Evolutionary conservation across 257 asterid species (phyloP).

Genomic region (Cynanchum wilfordii): DNA sequence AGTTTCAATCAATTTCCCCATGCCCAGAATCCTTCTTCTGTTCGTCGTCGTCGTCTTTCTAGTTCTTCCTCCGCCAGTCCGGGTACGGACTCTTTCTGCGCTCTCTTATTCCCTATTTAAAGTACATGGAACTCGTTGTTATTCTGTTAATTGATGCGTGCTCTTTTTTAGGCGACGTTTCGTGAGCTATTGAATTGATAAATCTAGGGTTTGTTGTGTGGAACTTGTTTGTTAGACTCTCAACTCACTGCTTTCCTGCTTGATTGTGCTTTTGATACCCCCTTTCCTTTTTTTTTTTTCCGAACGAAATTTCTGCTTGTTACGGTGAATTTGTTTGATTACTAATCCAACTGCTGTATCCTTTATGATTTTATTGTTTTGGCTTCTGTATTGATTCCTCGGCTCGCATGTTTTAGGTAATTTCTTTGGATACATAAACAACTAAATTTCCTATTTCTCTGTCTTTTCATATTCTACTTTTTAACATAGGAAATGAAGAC

Average conservation of each 20-base stretch:
- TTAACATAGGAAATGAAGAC: slow-evolving; percentile 33
- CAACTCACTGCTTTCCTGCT: neutral
- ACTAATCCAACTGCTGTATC: neutral
- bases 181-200: neutral
- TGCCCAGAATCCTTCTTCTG: slow-evolving; percentile 28
- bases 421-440: neutral
- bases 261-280: neutral
- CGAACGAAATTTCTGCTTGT: neutral
- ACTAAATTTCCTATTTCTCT: neutral
- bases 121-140: neutral
- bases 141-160: neutral
- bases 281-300: neutral
- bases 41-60: slow-evolving; percentile 12
- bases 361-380: neutral
- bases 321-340: neutral
- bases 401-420: neutral
- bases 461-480: slow-evolving; percentile 9
- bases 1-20: slow-evolving; percentile 16
- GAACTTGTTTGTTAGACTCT: neutral
- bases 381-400: neutral
- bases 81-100: slow-evolving; percentile 18
- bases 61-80: slow-evolving; percentile 16
- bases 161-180: neutral
- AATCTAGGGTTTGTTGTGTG: slow-evolving; percentile 15
- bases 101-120: neutral